Evolutionary conservation across 2,329 filamentous ascomycete species (phyloP).

Genomic region (Colletotrichum sp.): DNA sequence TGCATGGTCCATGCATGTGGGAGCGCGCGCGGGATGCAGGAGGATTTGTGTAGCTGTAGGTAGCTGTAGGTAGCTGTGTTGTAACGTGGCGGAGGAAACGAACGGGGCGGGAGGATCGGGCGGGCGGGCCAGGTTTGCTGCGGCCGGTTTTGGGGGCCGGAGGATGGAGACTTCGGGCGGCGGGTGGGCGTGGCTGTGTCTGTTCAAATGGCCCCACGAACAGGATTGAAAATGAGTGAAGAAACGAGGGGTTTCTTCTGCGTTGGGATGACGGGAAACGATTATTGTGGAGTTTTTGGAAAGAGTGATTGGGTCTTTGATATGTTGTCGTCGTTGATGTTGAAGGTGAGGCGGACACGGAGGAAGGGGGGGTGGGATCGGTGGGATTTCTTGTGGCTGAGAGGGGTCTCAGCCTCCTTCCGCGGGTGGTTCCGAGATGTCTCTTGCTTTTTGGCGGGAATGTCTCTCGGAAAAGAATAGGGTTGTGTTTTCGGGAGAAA

Average conservation of each 20-base stretch:
- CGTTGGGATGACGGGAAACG: not conserved
- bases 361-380: not conserved
- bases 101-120: not conserved
- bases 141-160: slow-evolving; percentile 1
- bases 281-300: not conserved
- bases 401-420: not conserved
- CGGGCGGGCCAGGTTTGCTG: not conserved
- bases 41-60: not conserved
- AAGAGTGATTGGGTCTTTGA: not conserved
- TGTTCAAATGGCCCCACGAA: not conserved
- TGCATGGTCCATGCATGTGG: not conserved
- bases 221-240: not conserved
- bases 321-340: not conserved
- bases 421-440: not conserved
- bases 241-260: not conserved
- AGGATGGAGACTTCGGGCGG: not conserved
- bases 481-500: not conserved
- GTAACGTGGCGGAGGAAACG: not conserved
- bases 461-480: not conserved
- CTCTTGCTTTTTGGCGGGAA: not conserved
- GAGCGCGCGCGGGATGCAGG: not conserved
- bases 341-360: not conserved
- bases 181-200: not conserved
- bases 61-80: not conserved
- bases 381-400: not conserved